Evolutionary conservation across 805 yeast genomes (phyloP), one percentile per base, ranked within the genome.

Genomic region (Cyberlindnera subsufficiens): DNA sequence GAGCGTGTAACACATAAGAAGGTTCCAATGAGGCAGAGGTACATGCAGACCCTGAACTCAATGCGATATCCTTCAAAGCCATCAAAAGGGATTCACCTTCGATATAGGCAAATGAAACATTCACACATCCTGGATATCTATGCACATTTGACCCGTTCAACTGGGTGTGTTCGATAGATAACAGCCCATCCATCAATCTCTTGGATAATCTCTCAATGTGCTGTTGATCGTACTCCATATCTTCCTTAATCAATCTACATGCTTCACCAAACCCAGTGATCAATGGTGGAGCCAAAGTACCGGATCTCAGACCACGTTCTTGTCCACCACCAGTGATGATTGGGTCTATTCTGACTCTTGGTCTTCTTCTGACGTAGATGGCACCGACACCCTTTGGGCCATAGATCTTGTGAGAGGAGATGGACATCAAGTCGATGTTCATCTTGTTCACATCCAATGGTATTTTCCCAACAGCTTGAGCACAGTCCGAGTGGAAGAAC

Each of bases 361-460:
- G 99, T 67, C 99, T 83, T 75, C 99, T 86, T 69, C 99, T 82
- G 32, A 93, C 91, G 60, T 76, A 93, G 54, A 90, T 73, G 9
- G 99, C 99, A 58, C 99, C 99, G 46, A 89, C 78, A 49, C 99
- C 99, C 78, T 83, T 93, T 53, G 99, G 99, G 6, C 99, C 99
- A 66, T 93, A 93, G 49, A 93, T 82, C 69, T 93, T 93, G 68
- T 93, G 99, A 2, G 96, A 90, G 1, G 96, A 87, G 47, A 93
- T 85, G 18, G 96, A 88, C 82, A 93, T 71, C 52, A 91, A 68
- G 65, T 93, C 99, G 54, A 93, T 86, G 64, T 93, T 90, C 82
- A 81, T 78, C 55, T 83, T 85, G 69, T 93, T 89, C 49, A 93
- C 99, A 61, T 93, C 96, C 43, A 93, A 67, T 43, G 88, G 87